A percentile compares a stretch with the other conserved stretches of the same genome.
These are phyloP conservation scores for Triticum timopheevii DNA, from an alignment of 176 grass and related monocot species.

Conservation along the genomic window DNA sequence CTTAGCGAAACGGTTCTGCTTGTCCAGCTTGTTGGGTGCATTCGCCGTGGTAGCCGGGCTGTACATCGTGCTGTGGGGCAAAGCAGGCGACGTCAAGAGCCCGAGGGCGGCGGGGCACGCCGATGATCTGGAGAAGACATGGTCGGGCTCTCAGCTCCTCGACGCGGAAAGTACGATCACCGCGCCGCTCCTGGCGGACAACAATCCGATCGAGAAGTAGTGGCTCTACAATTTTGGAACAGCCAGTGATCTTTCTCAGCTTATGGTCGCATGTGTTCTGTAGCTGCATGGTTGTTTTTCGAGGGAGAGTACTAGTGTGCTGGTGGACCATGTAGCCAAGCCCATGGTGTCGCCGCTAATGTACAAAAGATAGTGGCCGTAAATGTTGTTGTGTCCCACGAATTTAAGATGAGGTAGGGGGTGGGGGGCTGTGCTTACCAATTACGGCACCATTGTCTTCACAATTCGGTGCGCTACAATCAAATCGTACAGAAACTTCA, in stretches of 20 bases:
- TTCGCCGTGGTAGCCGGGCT: constrained; percentile 28
- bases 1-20: neutral
- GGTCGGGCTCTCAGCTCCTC: neutral
- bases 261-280: neutral
- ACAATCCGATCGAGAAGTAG: neutral
- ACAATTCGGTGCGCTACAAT: neutral
- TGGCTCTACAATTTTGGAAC: neutral
- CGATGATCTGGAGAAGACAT: neutral
- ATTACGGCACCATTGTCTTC: too few species aligned
- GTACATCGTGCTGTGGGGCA: constrained; percentile 48
- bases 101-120: neutral
- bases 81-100: constrained; percentile 3
- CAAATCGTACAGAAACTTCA: neutral
- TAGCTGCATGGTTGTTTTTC: neutral
- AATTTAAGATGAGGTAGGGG: neutral
- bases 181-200: neutral
- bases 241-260: too few species aligned
- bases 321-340: neutral
- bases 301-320: neutral
- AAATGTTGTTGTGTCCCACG: neutral
- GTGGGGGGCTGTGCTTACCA: too few species aligned
- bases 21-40: constrained; percentile 39
- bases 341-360: neutral
- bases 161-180: neutral
- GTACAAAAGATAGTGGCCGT: neutral